A percentile compares a stretch with the other conserved stretches of the same genome.
These are phyloP conservation scores for Aspergillus heteromorphus DNA, from an alignment of 495 filamentous ascomycete species.

Conservation along the genomic window DNA sequence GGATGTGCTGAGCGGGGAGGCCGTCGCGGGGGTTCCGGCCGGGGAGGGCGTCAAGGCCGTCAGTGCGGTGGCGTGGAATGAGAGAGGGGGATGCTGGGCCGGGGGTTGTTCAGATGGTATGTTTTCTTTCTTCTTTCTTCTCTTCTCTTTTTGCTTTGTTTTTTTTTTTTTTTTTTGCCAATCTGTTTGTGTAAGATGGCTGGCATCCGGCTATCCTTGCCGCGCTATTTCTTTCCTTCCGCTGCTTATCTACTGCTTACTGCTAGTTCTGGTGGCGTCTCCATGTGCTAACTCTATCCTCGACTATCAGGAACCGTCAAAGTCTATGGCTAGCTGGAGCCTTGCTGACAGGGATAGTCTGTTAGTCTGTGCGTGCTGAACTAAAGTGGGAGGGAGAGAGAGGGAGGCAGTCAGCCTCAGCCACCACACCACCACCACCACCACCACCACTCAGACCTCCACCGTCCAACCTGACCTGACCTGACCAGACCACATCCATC, in stretches of 20 bases:
- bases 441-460: too few relatives aligned
- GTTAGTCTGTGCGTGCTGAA: neutral
- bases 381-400: too few relatives aligned
- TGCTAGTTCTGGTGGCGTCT: neutral
- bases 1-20: constrained; percentile 76
- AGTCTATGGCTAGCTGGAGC: constrained; percentile 16
- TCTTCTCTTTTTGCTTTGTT: neutral
- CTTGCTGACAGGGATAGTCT: neutral
- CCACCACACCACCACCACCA: too few relatives aligned
- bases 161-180: neutral
- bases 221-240: too few relatives aligned
- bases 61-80: constrained; percentile 68
- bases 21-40: constrained; percentile 55
- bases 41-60: constrained; percentile 53
- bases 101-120: constrained; percentile 58
- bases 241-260: neutral
- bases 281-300: constrained; percentile 3
- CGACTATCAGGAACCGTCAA: constrained; percentile 20
- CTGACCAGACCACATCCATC: too few relatives aligned
- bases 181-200: too few relatives aligned
- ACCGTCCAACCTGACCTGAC: too few relatives aligned
- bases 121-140: constrained; percentile 8
- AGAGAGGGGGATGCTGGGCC: constrained; percentile 59
- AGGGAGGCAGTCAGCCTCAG: too few relatives aligned
- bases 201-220: too few relatives aligned